These are phyloP conservation scores for Hsuehochloa calcarea DNA, from an alignment of 176 grass and related monocot genomes.

Conservation along the genomic window DNA sequence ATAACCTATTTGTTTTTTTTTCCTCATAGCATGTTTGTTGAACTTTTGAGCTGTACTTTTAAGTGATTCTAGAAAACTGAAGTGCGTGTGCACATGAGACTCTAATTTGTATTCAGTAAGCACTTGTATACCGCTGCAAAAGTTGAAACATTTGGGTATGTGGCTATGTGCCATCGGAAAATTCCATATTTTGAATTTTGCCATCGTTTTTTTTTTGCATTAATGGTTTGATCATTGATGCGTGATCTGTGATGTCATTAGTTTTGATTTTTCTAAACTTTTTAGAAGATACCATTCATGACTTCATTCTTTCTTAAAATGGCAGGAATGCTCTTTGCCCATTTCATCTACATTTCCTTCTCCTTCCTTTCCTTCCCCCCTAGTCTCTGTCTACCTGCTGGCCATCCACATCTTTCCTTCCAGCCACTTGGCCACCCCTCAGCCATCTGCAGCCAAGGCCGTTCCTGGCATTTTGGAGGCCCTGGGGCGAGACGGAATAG, in stretches of 20 bases:
- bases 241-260: background rate
- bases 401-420: background rate
- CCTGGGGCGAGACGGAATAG: too few species aligned
- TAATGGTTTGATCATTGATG: background rate
- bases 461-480: too few species aligned
- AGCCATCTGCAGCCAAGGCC: background rate
- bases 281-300: background rate
- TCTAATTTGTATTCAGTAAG: background rate
- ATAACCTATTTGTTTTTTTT: background rate
- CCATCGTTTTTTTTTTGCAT: background rate
- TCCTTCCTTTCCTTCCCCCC: background rate
- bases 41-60: background rate
- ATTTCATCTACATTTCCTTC: background rate
- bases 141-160: background rate
- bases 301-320: background rate
- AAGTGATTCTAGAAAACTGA: background rate
- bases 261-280: background rate
- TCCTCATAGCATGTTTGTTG: background rate
- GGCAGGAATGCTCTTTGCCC: background rate
- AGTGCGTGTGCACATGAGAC: background rate
- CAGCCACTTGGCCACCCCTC: background rate
- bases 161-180: background rate
- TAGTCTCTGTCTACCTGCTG: background rate
- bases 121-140: background rate
- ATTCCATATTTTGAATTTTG: background rate